Conservation (phyloP, 73 alveolate species). For the Tetrahymena borealis region DNA sequence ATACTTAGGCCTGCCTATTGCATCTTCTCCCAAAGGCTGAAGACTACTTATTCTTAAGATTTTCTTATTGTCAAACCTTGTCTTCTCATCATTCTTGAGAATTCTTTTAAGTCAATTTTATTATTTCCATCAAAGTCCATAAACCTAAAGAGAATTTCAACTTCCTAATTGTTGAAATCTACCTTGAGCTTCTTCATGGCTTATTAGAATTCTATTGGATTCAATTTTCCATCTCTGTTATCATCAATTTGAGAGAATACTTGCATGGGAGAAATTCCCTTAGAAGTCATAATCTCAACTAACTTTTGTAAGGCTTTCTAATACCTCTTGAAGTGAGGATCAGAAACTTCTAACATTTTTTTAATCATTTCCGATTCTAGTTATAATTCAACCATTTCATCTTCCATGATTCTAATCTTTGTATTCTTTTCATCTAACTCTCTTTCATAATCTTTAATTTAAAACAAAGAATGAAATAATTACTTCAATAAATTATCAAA, state of each 20-base stretch:
- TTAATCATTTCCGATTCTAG: conserved; percentile 33
- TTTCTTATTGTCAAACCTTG: conserved; percentile 32
- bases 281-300: conserved; percentile 1
- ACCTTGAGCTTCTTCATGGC: conserved; percentile 28
- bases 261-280: conserved; percentile 25
- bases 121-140: conserved; percentile 42
- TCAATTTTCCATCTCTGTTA: conserved; percentile 25
- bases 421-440: conserved; percentile 22
- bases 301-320: background rate
- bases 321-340: conserved; percentile 17
- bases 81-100: conserved; percentile 27
- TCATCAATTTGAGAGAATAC: conserved; percentile 30
- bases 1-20: conserved; percentile 17
- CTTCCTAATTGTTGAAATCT: conserved; percentile 10
- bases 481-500: background rate
- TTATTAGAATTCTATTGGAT: conserved; percentile 1
- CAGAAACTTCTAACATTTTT: conserved; percentile 14
- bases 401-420: conserved; percentile 31
- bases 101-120: conserved; percentile 29
- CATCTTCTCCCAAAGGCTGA: conserved; percentile 12
- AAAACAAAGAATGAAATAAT: background rate
- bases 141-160: conserved; percentile 36
- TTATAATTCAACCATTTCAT: conserved; percentile 37
- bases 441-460: conserved; percentile 3
- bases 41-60: conserved; percentile 28